These are phyloP conservation scores for Paragyromitra xinjiangensis DNA, from an alignment of 495 filamentous ascomycete genomes.

Conservation along the genomic window DNA sequence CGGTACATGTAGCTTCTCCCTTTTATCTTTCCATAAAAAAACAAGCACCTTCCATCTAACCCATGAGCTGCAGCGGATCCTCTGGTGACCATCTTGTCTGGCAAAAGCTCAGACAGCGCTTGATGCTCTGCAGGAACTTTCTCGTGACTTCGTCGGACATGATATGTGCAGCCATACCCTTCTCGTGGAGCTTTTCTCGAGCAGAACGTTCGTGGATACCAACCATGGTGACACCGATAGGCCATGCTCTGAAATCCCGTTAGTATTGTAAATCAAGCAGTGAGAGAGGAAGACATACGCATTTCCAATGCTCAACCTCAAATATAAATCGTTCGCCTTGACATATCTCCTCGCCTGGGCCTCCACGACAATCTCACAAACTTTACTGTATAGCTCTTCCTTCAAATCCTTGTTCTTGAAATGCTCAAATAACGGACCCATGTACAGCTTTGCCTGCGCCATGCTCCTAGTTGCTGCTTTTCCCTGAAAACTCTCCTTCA, in stretches of 20 bases:
- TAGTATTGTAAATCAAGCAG: conserved; percentile 22
- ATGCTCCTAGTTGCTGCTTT: conserved; percentile 80
- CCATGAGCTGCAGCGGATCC: conserved; percentile 94
- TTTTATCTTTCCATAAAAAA: not conserved
- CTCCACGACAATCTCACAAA: conserved; percentile 92
- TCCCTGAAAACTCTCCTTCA: conserved; percentile 77
- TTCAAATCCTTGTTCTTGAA: conserved; percentile 83
- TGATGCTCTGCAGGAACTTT: conserved; percentile 97
- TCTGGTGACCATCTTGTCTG: conserved; percentile 96
- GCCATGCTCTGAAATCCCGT: conserved; percentile 74
- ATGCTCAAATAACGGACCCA: conserved; percentile 88
- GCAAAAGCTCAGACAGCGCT: conserved; percentile 94
- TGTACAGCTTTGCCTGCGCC: conserved; percentile 81
- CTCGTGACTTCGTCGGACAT: conserved; percentile 94
- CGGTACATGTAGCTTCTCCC: not conserved
- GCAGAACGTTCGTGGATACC: conserved; percentile 97
- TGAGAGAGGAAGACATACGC: conserved; percentile 63
- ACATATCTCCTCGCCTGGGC: conserved; percentile 92
- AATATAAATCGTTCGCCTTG: conserved; percentile 93
- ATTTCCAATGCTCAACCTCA: conserved; percentile 94
- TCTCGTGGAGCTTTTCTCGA: conserved; percentile 90
- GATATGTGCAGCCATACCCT: conserved; percentile 89
- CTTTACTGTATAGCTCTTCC: conserved; percentile 77
- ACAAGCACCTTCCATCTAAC: conserved; percentile 61
- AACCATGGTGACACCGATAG: conserved; percentile 99